Evolutionary conservation across 768 basidiomycete genomes (phyloP), one percentile per base, ranked within the genome.

Genomic region (Suillus plorans): DNA sequence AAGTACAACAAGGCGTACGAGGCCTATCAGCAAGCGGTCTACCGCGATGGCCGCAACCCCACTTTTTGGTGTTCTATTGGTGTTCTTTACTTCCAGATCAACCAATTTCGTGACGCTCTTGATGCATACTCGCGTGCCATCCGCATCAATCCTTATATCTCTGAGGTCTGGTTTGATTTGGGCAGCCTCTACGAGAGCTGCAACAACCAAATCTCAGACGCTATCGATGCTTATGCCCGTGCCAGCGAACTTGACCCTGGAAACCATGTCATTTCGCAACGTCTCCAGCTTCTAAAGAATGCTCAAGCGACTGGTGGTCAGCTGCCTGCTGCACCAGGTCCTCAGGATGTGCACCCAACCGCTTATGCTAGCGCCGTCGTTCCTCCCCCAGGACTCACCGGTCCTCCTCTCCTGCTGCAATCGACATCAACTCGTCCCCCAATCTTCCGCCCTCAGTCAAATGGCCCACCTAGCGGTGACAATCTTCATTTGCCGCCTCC

Each of bases 21-120:
- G 76, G 96, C 96, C 0, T 99, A 99, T 75, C 97, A 99, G 72
- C 97, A 99, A 77, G 97, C 97, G 22, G 95, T 99, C 20, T 99
- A 99, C 78, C 92, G 97, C 61, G 97, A 99, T 72, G 97, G 97
- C 25, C 93, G 95, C 64, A 99, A 99, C 75, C 97, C 97, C 0
- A 98, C 97, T 0, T 99, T 98, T 79, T 99, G 97, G 97, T 99
- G 97, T 76, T 97, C 95, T 28, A 99, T 99, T 72, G 97, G 97
- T 56, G 97, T 99, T 0, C 85, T 99, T 1, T 99, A 99, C 76
- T 99, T 97, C 84, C 96, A 99, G 75, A 98, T 99, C 82, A 99
- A 98, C 78, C 97, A 99, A 75, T 99, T 94, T 81, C 94, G 96
- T 61, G 97, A 99, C 73, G 97, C 97, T 3, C 89, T 99, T 44